Evolutionary conservation across 2,329 filamentous ascomycete genomes (phyloP).

Genomic region (Macrophomina pseudophaseolina): DNA sequence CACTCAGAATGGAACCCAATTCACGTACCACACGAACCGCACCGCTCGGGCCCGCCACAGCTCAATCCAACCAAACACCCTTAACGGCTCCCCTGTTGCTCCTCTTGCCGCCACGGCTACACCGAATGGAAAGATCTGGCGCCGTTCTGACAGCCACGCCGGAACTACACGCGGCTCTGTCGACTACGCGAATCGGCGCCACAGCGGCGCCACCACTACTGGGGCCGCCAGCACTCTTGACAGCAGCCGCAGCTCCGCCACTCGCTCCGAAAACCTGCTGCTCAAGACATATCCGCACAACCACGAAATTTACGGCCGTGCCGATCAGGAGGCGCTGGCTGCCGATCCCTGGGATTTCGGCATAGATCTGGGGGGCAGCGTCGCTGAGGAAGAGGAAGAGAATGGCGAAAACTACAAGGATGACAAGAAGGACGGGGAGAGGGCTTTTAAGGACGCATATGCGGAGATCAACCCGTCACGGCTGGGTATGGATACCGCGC

Average conservation of each 20-base stretch:
- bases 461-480: neutral
- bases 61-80: neutral
- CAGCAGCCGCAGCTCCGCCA: slow-evolving; percentile 11
- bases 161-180: neutral
- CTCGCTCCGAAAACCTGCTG: slow-evolving; percentile 10
- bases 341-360: slow-evolving; percentile 24
- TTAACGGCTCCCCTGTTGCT: neutral
- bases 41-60: slow-evolving; percentile 11
- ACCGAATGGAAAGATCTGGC: neutral
- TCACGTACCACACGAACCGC: slow-evolving; percentile 21
- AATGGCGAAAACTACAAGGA: neutral
- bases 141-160: slow-evolving; percentile 13
- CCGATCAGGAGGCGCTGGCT: slow-evolving; percentile 25
- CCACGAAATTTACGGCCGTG: slow-evolving; percentile 25
- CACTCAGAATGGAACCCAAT: neutral
- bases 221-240: slow-evolving; percentile 3
- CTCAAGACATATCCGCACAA: slow-evolving; percentile 17
- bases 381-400: neutral
- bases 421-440: neutral
- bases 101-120: neutral
- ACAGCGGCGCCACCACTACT: slow-evolving; percentile 11
- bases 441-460: slow-evolving; percentile 1
- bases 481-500: slow-evolving; percentile 7
- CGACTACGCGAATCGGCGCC: neutral
- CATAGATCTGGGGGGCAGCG: neutral